Base-by-base conservation (phyloP, 208 protist genomes). In the Trichomonas tenax region DNA sequence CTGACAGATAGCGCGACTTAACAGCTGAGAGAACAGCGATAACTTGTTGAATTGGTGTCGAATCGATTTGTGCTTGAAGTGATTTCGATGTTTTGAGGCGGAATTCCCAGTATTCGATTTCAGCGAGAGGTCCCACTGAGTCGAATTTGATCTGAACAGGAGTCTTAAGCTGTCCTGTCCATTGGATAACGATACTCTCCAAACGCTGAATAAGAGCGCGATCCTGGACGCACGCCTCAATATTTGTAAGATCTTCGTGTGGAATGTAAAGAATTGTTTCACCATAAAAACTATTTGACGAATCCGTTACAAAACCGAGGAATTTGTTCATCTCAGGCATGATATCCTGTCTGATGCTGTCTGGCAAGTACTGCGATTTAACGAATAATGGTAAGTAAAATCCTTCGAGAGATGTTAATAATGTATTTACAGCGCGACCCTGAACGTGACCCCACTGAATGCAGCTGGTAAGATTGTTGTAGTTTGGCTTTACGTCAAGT, bases 241-340 rank as follows among this genome's bases (percentile, higher is more conserved):
- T 63, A 26, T 97, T 96, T 0, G 97, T 88, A 17, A 99, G 96
- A 49, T 97, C 96, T 97, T 99, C 98, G 31, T 97, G 96, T 26
- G 99, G 99, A 21, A 99, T 98, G 97, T 99, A 99, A n/a, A 99
- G 97, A n/a, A 99, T 98, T 21, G 99, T 99, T 93, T 93, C 40
- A 34, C 86, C 86, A 36, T 93, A 93, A 93, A 93, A 93, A 38
- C 4, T 38, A 51, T 93, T 93, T 9, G 86, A 41, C 34, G 86
- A 34, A 48, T 93, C 86, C 21, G 86, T 93, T 34, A 51, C 36
- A 36, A 58, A 93, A 9, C 86, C 86, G 21, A 93, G 31, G 44
- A 93, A 93, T 51, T 93, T 93, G 26, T 93, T 93, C 86, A 93
- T 93, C 31, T 44, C 86, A 41, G 86, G 86, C 86, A 93, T 93